Base-by-base conservation (phyloP, 2,329 filamentous ascomycete genomes). In the Colletotrichum sansevieriae region DNA sequence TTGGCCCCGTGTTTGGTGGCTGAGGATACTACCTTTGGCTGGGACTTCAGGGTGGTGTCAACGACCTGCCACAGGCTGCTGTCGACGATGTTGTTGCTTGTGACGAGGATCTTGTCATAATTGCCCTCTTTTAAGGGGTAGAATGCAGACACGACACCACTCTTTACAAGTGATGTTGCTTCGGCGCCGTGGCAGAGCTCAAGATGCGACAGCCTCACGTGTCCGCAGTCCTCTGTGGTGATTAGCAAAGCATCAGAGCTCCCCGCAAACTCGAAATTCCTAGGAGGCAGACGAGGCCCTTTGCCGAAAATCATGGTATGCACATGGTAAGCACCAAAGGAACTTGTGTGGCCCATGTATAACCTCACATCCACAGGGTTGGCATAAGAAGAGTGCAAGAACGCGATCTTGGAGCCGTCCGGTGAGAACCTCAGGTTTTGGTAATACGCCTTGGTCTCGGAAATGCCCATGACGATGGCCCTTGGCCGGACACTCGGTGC, bases 81-180 rank as follows among this genome's bases (percentile, higher is more conserved):
- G 68, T 83, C 81, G 2, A 81, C 73, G 6, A 82, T 76, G 59
- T 71, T 81, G 11, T 76, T 78, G 29, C 75, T 78, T 2, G 80
- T 77, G 4, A 82, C 77, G 3, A 84, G 72, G 2, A 83, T 69
- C 52, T 72, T 73, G 13, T 75, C 71, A 56, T 71, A 73, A 47
- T 75, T 68, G 18, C 72, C 73, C 25, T 74, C 61, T 7, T 67
- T 57, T 0, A 81, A 62, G 4, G 75, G 74, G 25, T 76, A 74
- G 62, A 74, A 78, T 1, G 65, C 75, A 6, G 65, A 47, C 8
- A 79, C 77, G 5, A 74, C 74, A 3, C 78, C 77, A 1, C 71
- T 71, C 2, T 65, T 70, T 7, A 75, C 71, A 6, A 81, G 71
- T 2, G 70, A 29, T 13, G 60, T 60, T 0, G 78, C 77, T 2